Evolutionary conservation across 768 basidiomycete species (phyloP).

Genomic region (Boletus rufocinnamomeus): DNA sequence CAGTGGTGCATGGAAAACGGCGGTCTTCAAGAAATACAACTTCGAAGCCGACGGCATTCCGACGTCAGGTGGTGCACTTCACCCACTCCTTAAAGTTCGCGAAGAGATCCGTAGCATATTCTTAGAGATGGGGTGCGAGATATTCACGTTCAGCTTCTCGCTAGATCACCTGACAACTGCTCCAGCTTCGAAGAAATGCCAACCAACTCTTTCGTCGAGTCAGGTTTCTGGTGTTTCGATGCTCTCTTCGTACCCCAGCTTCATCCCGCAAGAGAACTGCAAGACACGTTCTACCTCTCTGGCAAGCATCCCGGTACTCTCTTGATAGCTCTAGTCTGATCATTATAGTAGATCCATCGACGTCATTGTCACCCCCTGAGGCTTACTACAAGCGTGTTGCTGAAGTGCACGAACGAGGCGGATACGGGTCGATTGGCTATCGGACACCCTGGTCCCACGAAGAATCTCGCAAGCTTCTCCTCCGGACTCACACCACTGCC

Average conservation of each 20-base stretch:
- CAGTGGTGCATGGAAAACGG: conserved; percentile 93
- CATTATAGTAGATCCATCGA: conserved; percentile 66
- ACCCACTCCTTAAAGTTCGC: conserved; percentile 95
- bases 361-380: conserved; percentile 70
- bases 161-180: conserved; percentile 5
- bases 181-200: conserved; percentile 97
- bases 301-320: conserved; percentile 44
- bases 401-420: conserved; percentile 82
- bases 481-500: conserved; percentile 97
- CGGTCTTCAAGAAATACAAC: conserved; percentile 97
- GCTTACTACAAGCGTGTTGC: conserved; percentile 88
- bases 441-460: conserved; percentile 93
- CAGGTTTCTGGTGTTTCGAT: conserved; percentile 99
- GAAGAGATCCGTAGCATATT: conserved; percentile 98
- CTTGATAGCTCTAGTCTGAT: conserved; percentile 1
- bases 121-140: conserved; percentile 94
- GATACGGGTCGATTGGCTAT: conserved; percentile 93
- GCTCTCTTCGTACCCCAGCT: conserved; percentile 98
- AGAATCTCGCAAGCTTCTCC: conserved; percentile 88
- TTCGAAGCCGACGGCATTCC: conserved; percentile 95
- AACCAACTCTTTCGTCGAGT: conserved; percentile 93
- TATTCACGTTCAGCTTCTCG: background rate
- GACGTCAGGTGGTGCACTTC: conserved; percentile 87
- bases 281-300: conserved; percentile 98
- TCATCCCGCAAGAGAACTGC: conserved; percentile 95